Conservation (phyloP, 306 rosid genomes). For the Gleditsia sinensis region DNA sequence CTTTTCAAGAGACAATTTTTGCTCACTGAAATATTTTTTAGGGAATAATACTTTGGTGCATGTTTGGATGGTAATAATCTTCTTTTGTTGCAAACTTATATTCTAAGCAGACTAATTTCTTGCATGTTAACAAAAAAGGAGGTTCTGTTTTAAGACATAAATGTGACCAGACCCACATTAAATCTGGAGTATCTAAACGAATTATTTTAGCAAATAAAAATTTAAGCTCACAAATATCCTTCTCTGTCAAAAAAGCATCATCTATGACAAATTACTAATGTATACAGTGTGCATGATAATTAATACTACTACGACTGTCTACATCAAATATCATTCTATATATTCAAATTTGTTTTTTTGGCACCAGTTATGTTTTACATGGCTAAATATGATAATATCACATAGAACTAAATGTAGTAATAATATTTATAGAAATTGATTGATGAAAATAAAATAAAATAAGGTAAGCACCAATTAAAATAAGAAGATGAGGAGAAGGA, state of each 20-base stretch:
- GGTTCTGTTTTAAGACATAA: neutral
- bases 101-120: neutral
- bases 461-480: too few relatives aligned
- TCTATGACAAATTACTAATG: constrained; percentile 7
- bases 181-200: constrained; percentile 13
- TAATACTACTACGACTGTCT: neutral
- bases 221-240: neutral
- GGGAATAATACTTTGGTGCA: neutral
- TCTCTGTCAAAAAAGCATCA: neutral
- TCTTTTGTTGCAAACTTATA: neutral
- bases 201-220: neutral
- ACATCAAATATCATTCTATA: neutral
- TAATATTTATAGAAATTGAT: too few relatives aligned
- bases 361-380: too few relatives aligned
- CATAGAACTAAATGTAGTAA: too few relatives aligned
- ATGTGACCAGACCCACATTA: neutral
- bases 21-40: neutral
- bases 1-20: constrained; percentile 2
- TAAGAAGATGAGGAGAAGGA: too few relatives aligned
- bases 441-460: too few relatives aligned
- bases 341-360: neutral
- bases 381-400: too few relatives aligned
- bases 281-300: neutral
- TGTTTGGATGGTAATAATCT: neutral
- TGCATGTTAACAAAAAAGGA: neutral